Evolutionary conservation across 1,284 basidiomycete species (phyloP).

Genomic region (Xanthoconium separans): DNA sequence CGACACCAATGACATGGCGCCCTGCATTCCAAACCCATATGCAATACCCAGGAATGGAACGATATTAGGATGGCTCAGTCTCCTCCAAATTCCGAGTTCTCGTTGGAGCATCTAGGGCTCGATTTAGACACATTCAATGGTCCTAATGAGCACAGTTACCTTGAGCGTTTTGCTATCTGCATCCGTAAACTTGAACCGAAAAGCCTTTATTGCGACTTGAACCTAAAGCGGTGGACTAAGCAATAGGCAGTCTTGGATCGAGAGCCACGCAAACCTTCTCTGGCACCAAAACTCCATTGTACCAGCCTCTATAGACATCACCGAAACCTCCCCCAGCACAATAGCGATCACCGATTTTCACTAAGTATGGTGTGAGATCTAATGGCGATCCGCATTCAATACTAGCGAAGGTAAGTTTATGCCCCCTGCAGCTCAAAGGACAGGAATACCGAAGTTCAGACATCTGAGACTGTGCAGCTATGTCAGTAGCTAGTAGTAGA

Average conservation of each 20-base stretch:
- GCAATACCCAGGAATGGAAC: slow-evolving; percentile 14
- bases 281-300: neutral
- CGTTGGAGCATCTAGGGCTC: slow-evolving; percentile 5
- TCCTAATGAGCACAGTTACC: slow-evolving; percentile 1
- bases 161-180: neutral
- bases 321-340: slow-evolving; percentile 9
- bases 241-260: too few species aligned
- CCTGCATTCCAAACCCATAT: slow-evolving; percentile 15
- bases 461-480: too few species aligned
- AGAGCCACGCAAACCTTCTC: slow-evolving; percentile 4
- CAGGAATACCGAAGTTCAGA: too few species aligned
- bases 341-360: neutral
- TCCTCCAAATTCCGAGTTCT: slow-evolving; percentile 8
- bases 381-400: neutral
- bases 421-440: too few species aligned
- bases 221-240: slow-evolving; percentile 4
- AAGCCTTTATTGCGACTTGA: slow-evolving; percentile 20
- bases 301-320: slow-evolving; percentile 15
- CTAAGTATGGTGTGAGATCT: slow-evolving; percentile 11
- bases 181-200: slow-evolving; percentile 5
- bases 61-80: slow-evolving; percentile 8
- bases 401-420: neutral
- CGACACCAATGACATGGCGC: slow-evolving; percentile 17
- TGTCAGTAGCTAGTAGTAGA: too few species aligned
- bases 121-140: neutral